These are phyloP conservation scores for Alectoria sarmentosa DNA, from an alignment of 495 filamentous ascomycete genomes.

Conservation along the genomic window DNA sequence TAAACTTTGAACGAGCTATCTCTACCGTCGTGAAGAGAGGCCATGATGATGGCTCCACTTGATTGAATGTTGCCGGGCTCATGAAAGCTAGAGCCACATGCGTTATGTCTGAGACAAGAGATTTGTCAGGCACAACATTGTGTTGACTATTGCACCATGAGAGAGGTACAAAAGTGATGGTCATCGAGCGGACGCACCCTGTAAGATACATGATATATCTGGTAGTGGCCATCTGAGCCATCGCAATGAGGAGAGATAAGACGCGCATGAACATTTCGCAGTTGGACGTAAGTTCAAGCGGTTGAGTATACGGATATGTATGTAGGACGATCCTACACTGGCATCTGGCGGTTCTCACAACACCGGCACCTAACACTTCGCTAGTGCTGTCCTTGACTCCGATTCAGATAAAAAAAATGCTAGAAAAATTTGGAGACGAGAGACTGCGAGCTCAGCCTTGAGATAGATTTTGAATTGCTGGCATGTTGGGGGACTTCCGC, in stretches of 20 bases:
- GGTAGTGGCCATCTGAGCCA: neutral
- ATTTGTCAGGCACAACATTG: conserved; percentile 39
- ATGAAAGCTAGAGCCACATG: conserved; percentile 68
- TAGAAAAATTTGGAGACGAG: neutral
- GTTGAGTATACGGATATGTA: neutral
- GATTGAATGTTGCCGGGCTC: conserved; percentile 52
- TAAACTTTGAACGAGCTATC: conserved; percentile 51
- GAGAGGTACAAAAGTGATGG: neutral
- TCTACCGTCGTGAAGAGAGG: conserved; percentile 55
- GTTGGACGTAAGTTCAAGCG: neutral
- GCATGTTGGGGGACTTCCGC: neutral
- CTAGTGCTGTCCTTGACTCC: neutral
- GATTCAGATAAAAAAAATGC: neutral
- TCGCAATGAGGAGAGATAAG: neutral
- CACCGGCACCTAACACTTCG: neutral
- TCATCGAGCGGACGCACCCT: conserved; percentile 34
- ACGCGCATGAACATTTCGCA: neutral
- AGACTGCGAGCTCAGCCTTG: neutral
- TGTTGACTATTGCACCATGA: conserved; percentile 40
- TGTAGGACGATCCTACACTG: neutral
- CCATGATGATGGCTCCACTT: conserved; percentile 39
- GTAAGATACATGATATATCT: conserved; percentile 56
- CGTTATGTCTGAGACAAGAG: conserved; percentile 43
- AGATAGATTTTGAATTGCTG: neutral
- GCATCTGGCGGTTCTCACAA: neutral